Percentiles rank a stretch among this genome's conserved stretches.
These are phyloP conservation scores for Quaeritorhiza haematococci DNA, from an alignment of 371 early-diverging fungal genomes.

Conservation along the genomic window DNA sequence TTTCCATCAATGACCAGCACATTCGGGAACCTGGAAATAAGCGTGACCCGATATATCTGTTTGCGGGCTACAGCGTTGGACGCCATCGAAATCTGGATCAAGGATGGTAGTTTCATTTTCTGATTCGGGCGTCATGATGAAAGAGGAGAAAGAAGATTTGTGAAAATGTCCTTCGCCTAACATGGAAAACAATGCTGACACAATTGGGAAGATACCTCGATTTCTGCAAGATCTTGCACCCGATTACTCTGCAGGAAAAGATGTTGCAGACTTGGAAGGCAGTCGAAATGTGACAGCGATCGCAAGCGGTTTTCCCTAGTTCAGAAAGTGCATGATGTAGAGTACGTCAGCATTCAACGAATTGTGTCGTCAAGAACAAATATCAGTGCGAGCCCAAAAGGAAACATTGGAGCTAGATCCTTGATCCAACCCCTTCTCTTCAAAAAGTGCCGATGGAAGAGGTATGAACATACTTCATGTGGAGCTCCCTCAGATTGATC, in stretches of 20 bases:
- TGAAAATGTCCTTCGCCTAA: background rate
- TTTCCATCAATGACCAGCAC: conserved; percentile 41
- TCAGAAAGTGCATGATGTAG: background rate
- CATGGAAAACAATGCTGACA: background rate
- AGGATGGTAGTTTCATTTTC: conserved; percentile 49
- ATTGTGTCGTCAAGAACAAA: background rate
- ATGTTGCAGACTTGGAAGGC: conserved; percentile 38
- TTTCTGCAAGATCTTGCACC: conserved; percentile 42
- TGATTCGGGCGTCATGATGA: conserved; percentile 11
- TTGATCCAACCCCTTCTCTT: no score
- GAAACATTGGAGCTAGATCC: no score
- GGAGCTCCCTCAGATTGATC: conserved; percentile 41
- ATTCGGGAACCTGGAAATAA: conserved; percentile 42
- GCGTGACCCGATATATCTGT: conserved; percentile 35
- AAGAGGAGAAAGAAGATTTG: background rate
- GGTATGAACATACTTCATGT: conserved; percentile 39
- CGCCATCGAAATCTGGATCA: conserved; percentile 35
- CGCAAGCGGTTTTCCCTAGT: conserved; percentile 47
- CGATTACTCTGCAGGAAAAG: conserved; percentile 39
- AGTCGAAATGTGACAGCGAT: conserved; percentile 41
- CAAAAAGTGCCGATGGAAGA: no score
- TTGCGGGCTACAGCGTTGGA: conserved; percentile 42
- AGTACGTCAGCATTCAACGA: background rate
- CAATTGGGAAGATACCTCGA: conserved; percentile 30
- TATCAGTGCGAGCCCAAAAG: no score